Evolutionary conservation across 148 eudicot genomes (phyloP).

Genomic region (Vaccinium myrtillus): DNA sequence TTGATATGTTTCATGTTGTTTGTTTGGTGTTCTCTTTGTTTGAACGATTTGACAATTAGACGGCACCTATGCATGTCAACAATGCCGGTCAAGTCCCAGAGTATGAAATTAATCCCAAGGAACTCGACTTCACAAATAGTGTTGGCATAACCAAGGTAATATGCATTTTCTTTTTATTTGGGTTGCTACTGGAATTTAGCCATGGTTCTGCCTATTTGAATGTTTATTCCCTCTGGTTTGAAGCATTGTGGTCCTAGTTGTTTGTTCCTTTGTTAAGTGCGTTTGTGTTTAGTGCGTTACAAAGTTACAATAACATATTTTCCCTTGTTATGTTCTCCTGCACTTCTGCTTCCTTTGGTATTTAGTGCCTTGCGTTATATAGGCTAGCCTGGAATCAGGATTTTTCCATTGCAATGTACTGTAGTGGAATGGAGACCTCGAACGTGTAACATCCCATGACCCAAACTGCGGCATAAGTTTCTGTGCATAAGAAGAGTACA

Average conservation of each 20-base stretch:
- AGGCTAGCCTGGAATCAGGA: neutral
- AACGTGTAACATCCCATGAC: neutral
- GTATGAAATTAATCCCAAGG: conserved; percentile 85
- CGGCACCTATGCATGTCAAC: conserved; percentile 85
- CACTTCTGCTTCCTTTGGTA: neutral
- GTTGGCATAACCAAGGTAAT: conserved; percentile 66
- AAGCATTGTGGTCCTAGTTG: neutral
- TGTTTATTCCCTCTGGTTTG: neutral
- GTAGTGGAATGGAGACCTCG: neutral
- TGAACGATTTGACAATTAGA: conserved; percentile 32
- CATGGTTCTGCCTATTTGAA: neutral
- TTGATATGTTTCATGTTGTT: conserved; percentile 2
- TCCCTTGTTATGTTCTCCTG: neutral
- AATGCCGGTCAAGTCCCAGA: conserved; percentile 83
- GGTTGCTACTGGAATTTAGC: neutral
- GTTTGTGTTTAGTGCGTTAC: neutral
- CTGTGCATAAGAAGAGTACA: neutral
- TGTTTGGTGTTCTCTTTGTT: conserved; percentile 8
- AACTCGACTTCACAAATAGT: conserved; percentile 79
- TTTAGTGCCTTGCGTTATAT: neutral
- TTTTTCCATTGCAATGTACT: neutral
- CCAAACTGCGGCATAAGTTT: neutral
- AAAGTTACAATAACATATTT: neutral
- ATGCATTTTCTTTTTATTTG: neutral
- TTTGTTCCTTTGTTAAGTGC: neutral